phyloP scores from a whole-genome alignment of 257 asterid species.

The Plantago elongata region DNA sequence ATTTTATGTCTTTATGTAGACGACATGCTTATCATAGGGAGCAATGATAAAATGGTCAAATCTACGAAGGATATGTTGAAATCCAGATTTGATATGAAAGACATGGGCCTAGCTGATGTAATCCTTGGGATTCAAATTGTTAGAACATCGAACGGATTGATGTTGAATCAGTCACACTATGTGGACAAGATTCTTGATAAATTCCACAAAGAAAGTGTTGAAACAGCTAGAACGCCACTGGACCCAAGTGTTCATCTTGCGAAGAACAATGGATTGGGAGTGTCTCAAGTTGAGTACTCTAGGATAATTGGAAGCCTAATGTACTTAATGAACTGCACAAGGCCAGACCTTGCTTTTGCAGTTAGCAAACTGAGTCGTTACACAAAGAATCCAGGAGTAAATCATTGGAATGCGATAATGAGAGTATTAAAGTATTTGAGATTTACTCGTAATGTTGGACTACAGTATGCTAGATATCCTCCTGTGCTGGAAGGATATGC shows the following conservation, averaged over 20 bases:
- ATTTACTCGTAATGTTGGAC: neutral
- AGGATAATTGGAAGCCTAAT: neutral
- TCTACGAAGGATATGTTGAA: neutral
- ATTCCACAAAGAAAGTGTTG: neutral
- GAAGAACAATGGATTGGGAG: neutral
- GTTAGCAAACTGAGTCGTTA: neutral
- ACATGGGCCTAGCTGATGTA: neutral
- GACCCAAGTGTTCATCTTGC: neutral
- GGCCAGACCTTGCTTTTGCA: neutral
- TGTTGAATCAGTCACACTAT: neutral
- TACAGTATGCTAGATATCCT: neutral
- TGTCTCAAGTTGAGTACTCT: neutral
- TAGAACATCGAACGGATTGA: neutral
- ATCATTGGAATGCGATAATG: neutral
- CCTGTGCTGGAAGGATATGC: no score
- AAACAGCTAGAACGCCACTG: neutral
- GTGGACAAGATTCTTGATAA: neutral
- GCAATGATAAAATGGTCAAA: neutral
- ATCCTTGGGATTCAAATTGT: neutral
- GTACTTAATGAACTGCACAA: conserved; percentile 5
- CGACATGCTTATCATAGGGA: neutral
- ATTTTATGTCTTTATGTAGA: neutral
- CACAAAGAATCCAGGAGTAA: neutral
- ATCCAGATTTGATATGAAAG: neutral
- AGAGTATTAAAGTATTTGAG: neutral